A percentile compares a stretch with the other conserved stretches of the same genome.
These are phyloP conservation scores for Penicillium janthinellum DNA, from an alignment of 2,329 filamentous ascomycete genomes.

Conservation along the genomic window DNA sequence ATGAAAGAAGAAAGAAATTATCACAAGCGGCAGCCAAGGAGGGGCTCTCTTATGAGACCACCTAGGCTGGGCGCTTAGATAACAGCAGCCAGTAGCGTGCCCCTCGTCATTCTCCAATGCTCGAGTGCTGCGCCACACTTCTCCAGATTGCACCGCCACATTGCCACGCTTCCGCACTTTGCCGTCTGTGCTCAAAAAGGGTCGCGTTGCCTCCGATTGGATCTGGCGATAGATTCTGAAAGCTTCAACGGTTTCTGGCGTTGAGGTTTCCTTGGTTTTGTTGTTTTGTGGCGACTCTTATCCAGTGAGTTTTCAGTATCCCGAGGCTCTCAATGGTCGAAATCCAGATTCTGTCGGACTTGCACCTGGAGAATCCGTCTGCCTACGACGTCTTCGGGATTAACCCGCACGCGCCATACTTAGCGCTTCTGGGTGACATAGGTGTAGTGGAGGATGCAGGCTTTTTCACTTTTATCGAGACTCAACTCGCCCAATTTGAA, in stretches of 20 bases:
- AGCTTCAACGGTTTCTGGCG: not conserved
- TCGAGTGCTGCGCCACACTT: constrained; percentile 29
- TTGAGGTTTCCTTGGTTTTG: constrained; percentile 2
- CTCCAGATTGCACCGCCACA: constrained; percentile 28
- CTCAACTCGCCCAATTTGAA: constrained; percentile 53
- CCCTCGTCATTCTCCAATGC: not conserved
- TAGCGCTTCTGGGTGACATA: constrained; percentile 62
- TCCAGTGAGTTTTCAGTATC: not conserved
- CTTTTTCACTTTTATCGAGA: constrained; percentile 51
- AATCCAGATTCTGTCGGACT: constrained; percentile 58
- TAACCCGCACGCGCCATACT: constrained; percentile 49
- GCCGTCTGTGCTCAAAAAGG: not conserved
- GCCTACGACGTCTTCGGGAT: constrained; percentile 57
- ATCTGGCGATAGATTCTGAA: not conserved
- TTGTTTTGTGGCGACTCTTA: constrained; percentile 6
- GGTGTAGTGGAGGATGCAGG: constrained; percentile 51
- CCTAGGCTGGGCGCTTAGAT: constrained; percentile 28
- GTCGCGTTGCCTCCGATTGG: constrained; percentile 1
- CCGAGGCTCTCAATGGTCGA: constrained; percentile 16
- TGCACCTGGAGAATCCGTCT: constrained; percentile 57
- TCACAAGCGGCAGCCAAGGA: constrained; percentile 11
- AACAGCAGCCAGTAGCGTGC: constrained; percentile 12
- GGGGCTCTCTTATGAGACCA: constrained; percentile 21
- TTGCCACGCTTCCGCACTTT: constrained; percentile 8
- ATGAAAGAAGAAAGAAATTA: constrained; percentile 7